phyloP scores from a whole-genome alignment of 495 filamentous ascomycete genomes.

The Polyplosphaeria fusca region DNA sequence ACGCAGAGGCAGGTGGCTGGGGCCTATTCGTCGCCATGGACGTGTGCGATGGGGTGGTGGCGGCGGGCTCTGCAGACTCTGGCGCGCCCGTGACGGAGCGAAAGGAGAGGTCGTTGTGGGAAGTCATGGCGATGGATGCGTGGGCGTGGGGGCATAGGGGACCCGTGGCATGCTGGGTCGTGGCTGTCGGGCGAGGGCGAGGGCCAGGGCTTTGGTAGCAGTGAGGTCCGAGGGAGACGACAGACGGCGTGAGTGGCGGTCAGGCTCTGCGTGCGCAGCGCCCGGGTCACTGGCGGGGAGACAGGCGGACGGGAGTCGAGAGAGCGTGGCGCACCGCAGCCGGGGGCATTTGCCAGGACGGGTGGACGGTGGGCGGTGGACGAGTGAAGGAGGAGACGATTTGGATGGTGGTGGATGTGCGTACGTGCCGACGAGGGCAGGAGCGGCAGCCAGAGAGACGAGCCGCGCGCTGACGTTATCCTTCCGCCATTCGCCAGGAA shows the following conservation, averaged over 20 bases:
- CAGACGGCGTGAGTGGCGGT: constrained; percentile 17
- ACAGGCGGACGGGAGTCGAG: too few species aligned
- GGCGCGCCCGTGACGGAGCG: constrained; percentile 28
- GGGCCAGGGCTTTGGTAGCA: not conserved
- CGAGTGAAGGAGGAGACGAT: not conserved
- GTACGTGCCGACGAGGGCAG: too few species aligned
- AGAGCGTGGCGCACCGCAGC: constrained; percentile 4
- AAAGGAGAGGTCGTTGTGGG: constrained; percentile 23
- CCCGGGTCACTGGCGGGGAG: constrained; percentile 9
- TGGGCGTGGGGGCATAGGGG: constrained; percentile 19
- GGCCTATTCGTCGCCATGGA: constrained; percentile 10
- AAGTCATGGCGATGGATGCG: constrained; percentile 20
- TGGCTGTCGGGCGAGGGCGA: not conserved
- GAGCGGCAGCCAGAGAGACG: not conserved
- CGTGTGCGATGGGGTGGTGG: not conserved
- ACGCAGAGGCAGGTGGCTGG: constrained; percentile 14
- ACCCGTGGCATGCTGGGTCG: constrained; percentile 26
- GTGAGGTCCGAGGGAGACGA: constrained; percentile 2
- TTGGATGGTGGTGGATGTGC: not conserved
- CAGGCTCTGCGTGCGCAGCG: not conserved
- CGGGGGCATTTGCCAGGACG: constrained; percentile 11
- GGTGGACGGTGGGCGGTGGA: not conserved
- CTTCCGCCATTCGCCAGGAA: constrained; percentile 6
- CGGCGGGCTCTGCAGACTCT: constrained; percentile 32
- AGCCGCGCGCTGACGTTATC: too few species aligned